These are phyloP conservation scores for Plasmodium vivax DNA, from an alignment of 169 alveolate genomes.

Conservation along the genomic window DNA sequence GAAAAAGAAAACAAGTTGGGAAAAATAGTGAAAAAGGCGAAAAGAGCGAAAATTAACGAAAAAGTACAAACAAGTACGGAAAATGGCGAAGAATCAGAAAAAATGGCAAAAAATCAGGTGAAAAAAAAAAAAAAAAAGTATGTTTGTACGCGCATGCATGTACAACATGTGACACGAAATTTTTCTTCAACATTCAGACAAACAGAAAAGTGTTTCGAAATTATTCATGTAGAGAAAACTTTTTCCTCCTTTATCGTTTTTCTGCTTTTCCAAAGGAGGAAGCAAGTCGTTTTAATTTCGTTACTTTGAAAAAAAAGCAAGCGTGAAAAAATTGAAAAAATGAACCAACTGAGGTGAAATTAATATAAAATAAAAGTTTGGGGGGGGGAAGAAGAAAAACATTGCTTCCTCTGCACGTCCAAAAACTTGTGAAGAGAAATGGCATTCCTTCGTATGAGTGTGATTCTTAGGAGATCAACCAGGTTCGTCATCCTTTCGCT, in stretches of 20 bases:
- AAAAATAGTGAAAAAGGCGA: not conserved
- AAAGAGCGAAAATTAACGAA: not conserved
- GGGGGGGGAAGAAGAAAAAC: not conserved
- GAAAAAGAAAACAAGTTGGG: not conserved
- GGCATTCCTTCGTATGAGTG: not conserved
- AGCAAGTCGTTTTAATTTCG: not conserved
- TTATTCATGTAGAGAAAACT: not conserved
- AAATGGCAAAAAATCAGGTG: not conserved
- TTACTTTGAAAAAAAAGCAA: not conserved
- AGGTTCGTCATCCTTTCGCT: not conserved
- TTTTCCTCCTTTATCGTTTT: not conserved
- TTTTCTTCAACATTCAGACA: not conserved
- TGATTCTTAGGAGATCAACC: not conserved
- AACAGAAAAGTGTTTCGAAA: not conserved
- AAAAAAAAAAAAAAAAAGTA: not conserved
- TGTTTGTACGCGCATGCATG: not conserved
- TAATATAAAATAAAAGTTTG: not conserved
- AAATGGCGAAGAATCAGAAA: not conserved
- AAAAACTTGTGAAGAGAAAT: not conserved
- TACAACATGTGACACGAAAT: not conserved
- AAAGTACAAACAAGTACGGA: not conserved
- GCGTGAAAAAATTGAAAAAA: not conserved
- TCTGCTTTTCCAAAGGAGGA: not conserved
- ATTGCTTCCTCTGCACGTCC: not conserved
- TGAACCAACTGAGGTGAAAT: not conserved